Percentiles rank a stretch among this genome's conserved stretches.
Evolutionary conservation across 257 asterid genomes (phyloP).

Genomic region (Nicotiana tomentosiformis): DNA sequence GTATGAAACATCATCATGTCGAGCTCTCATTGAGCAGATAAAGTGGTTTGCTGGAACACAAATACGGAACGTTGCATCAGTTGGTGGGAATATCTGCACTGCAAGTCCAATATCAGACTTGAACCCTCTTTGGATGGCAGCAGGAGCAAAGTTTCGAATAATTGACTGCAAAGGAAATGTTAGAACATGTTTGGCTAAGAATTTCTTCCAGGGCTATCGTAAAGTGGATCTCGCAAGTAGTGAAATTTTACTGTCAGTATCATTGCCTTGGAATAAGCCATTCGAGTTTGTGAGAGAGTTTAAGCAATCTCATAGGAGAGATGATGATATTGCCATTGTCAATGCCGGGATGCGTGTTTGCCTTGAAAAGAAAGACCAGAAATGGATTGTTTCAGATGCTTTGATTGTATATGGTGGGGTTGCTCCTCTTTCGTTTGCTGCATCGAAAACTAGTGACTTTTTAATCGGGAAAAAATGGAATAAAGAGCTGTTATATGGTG

Average conservation of each 20-base stretch:
- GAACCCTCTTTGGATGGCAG: slow-evolving; percentile 94
- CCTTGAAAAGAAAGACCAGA: slow-evolving; percentile 50
- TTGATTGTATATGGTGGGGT: slow-evolving; percentile 85
- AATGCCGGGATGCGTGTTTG: slow-evolving; percentile 87
- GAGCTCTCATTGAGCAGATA: slow-evolving; percentile 65
- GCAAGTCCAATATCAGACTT: slow-evolving; percentile 98
- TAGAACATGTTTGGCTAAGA: slow-evolving; percentile 58
- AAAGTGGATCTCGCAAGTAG: slow-evolving; percentile 67
- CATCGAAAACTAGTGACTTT: slow-evolving; percentile 46
- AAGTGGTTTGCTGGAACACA: slow-evolving; percentile 98
- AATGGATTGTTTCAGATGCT: slow-evolving; percentile 75
- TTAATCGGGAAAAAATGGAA: slow-evolving; percentile 74
- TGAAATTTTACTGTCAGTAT: slow-evolving; percentile 73
- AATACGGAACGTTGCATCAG: slow-evolving; percentile 74
- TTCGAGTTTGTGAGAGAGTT: slow-evolving; percentile 81
- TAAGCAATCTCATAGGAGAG: slow-evolving; percentile 94
- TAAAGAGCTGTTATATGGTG: slow-evolving; percentile 52
- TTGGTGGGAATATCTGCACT: slow-evolving; percentile 96
- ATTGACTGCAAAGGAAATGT: slow-evolving; percentile 58
- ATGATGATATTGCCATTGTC: slow-evolving; percentile 94
- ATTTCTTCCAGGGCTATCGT: slow-evolving; percentile 77
- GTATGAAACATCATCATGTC: slow-evolving; percentile 72
- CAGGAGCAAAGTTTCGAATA: slow-evolving; percentile 62
- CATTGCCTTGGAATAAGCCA: slow-evolving; percentile 73
- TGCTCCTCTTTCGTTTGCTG: slow-evolving; percentile 72